Conservation (phyloP, 2,329 filamentous ascomycete species). For the Aspergillus quadrilineatus region DNA sequence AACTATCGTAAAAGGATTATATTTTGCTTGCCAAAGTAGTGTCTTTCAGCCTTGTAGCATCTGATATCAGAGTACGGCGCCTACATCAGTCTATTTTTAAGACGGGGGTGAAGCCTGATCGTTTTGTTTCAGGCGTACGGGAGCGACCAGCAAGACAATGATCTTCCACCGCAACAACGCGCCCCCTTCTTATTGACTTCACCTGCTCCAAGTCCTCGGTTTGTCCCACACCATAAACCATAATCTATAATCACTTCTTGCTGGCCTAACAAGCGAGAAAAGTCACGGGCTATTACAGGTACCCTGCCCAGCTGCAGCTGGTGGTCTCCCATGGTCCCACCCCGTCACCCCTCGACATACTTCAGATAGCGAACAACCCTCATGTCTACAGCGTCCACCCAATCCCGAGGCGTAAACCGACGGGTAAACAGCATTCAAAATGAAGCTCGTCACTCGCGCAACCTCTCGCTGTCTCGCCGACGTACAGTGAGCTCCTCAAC, state of each 20-base stretch:
- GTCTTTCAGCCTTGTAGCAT: neutral
- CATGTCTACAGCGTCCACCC: constrained; percentile 51
- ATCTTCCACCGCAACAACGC: constrained; percentile 19
- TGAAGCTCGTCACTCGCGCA: constrained; percentile 43
- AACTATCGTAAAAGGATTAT: neutral
- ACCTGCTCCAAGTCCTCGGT: constrained; percentile 11
- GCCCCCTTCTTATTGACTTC: constrained; percentile 20
- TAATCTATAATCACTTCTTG: neutral
- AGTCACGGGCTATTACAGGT: neutral
- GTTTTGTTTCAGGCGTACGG: constrained; percentile 25
- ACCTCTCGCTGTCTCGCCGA: constrained; percentile 43
- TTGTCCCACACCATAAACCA: constrained; percentile 3
- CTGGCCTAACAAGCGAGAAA: neutral
- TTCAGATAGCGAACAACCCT: constrained; percentile 25
- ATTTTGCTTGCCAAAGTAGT: neutral
- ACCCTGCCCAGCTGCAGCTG: constrained; percentile 20
- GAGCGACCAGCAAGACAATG: constrained; percentile 15
- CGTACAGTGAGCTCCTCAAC: constrained; percentile 62
- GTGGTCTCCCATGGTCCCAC: constrained; percentile 35
- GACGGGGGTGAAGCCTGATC: constrained; percentile 10
- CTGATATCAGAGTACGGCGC: neutral
- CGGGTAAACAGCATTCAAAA: constrained; percentile 49
- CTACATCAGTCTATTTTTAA: constrained; percentile 22
- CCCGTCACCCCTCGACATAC: constrained; percentile 26
- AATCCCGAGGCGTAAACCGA: constrained; percentile 47